Base-by-base conservation (phyloP, 352 stramenopile species). In the Phytophthora ramorum region DNA sequence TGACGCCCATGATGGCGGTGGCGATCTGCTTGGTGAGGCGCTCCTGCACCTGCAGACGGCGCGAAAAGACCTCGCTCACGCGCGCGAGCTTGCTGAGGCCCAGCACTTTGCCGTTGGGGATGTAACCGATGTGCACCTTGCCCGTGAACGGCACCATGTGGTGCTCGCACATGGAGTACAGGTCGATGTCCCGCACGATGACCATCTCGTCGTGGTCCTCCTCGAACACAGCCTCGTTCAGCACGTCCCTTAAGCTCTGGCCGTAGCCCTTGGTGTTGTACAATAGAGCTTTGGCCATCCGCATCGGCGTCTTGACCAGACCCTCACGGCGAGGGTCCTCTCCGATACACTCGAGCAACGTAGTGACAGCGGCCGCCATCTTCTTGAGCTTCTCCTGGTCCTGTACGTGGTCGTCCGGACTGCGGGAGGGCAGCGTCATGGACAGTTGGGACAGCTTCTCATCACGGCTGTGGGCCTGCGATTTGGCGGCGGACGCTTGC, bases 101-200 rank as follows among this genome's bases (percentile, higher is more conserved):
- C 40, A 99, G 82, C 53, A 99, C 93, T 72, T 98, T 98, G 56
- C 91, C 90, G 55, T 97, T 96, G 1, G 96, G 96, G 63, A 99
- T 98, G 78, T 97, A 98, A 7, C 89, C 92, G 54, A 98, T 98
- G 78, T 98, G 91, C 32, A 96, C 92, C 52, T 98, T 98, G 54
- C 98, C 98, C n/a, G 89, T 96, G 78, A 99, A 99, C 19, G 98
- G 98, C 45, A 99, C 92, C 93, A 99, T 98, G 77, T 99, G 98
- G 85, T 99, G 98, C 79, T 99, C 98, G 71, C 98, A 99, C 76
- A 99, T 91, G 65, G 88, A 98, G 81, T 98, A 97, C 46, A 99
- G 92, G 65, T 99, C 96, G 80, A 99, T 99, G 79, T 99, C 96
- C 60, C 97, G 95, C 10, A 99, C 97, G 51, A 99, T 96, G 17